Base-by-base conservation (phyloP, 164 flowering plant species). In the Berberis thunbergii region DNA sequence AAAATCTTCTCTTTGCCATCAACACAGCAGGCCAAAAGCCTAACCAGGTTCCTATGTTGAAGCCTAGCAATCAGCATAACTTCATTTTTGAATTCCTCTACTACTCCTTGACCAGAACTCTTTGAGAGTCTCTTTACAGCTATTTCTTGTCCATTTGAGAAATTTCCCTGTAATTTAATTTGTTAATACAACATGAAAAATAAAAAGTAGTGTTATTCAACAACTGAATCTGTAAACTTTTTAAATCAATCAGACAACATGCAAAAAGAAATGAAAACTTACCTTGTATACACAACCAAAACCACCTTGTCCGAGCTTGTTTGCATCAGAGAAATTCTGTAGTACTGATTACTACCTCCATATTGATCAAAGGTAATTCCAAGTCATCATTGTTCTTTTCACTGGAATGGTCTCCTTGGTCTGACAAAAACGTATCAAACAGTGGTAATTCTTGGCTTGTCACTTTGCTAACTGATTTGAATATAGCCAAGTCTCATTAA, bases 301-400 rank as follows among this genome's bases (percentile, higher is more conserved):
- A 50, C 79, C 79, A 61, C 77, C 81, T 67, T 73, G 48, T 1
- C 79, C 77, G 45, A 78, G 68, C 53, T 76, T 73, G 48, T 76
- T 78, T 4, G 43, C 64, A 5, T 45, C 65, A 0, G 75, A 43
- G 56, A 78, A 78, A 62, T 74, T 57, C 54, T 10, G 81, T 78
- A 1, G 81, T 79, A 41, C 46, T 60, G 45, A n/a, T 54, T 40
- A 78, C 64, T 45, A 62, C 59, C 39, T 46, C 50, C 45, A 73
- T 62, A 5, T 69, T 66, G 43, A 63, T 66, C 11, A 70, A 72
- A 64, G 75, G 53, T 3, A 73, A 73, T 26, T 75, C 70, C 40
- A 7, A 4, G 13, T 67, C 64, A 12, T 54, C 46, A 12, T 56
- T 68, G 56, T 41, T 59, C 38, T 63, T 69, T 40, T 64, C 65